Base-by-base conservation (phyloP, 768 basidiomycete species). In the Cubamyces lactineus region DNA sequence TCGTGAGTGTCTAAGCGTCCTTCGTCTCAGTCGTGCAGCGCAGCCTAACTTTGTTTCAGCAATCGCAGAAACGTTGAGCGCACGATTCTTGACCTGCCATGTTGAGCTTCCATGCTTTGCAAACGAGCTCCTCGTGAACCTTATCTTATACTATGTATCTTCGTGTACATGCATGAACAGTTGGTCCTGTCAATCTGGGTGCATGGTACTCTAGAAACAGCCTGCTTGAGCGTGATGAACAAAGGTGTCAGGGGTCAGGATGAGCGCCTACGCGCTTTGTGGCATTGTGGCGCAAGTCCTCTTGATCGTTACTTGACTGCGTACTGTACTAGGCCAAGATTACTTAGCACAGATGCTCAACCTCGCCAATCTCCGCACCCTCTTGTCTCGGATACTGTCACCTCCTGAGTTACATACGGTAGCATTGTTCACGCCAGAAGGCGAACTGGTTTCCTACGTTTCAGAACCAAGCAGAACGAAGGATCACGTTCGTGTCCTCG, bases 401-500 rank as follows among this genome's bases (percentile, higher is more conserved):
- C 80, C 82, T 7, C 85, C 86, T 0, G 73, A 78, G 30, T 72
- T 92, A 60, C 91, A 92, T 69, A 91, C 89, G 0, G 89, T 85
- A 2, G 80, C 86, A 43, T 78, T 92, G 30, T 76, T 91, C 60
- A 91, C 88, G 15, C 84, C 88, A 5, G 76, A 86, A n/a, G 91
- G 91, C 15, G 86, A 91, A 65, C 77, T 92, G 26, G 81, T 92
- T 21, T 88, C 87, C 1, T 85, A 79, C 67, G 86, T 86, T 5
- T 81, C 82, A 45, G 77, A 82, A 26, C 79, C 80, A n/a, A 69
- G 74, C 26, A 77, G 83, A 53, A 73, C 85, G 26, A 92, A 91
- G 74, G 91, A 92, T 67, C 86, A 89, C 54, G 81, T 92, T 48
- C 83, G 88, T 55, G 83, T 92, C 45, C 76, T 88, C 26, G 88